Evolutionary conservation across 192 early-diverging fungal genomes (phyloP).

Genomic region (Chytriomyces sp.): DNA sequence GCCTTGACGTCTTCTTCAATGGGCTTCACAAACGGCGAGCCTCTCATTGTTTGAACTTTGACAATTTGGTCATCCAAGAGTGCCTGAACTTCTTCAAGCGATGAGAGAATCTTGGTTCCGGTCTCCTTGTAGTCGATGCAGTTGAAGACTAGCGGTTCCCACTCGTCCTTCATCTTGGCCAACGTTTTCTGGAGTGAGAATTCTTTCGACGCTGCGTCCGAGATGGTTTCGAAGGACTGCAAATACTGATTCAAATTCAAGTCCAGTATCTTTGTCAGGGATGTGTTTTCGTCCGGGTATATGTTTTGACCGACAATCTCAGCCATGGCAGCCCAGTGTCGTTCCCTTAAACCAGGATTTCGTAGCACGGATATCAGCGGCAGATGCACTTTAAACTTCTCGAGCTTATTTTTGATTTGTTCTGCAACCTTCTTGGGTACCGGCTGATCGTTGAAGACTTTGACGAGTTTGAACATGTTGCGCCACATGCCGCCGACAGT

Average conservation of each 20-base stretch:
- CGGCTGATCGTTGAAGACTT: conserved; percentile 58
- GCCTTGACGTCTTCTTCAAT: conserved; percentile 62
- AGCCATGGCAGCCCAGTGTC: conserved; percentile 62
- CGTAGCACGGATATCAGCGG: conserved; percentile 59
- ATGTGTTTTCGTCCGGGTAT: conserved; percentile 56
- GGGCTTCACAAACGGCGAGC: conserved; percentile 66
- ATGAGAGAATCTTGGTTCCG: conserved; percentile 60
- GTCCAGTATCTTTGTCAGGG: conserved; percentile 59
- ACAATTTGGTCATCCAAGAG: conserved; percentile 67
- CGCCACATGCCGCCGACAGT: conserved; percentile 55
- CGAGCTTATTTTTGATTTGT: conserved; percentile 64
- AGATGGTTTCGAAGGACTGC: conserved; percentile 60
- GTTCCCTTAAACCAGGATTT: conserved; percentile 60
- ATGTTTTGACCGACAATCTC: conserved; percentile 64
- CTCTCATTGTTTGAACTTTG: conserved; percentile 67
- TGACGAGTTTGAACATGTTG: conserved; percentile 61
- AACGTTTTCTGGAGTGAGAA: conserved; percentile 64
- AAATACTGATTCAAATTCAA: conserved; percentile 56
- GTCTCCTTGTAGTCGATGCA: conserved; percentile 66
- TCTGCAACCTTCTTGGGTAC: conserved; percentile 66
- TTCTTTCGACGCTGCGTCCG: conserved; percentile 64
- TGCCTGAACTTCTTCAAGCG: conserved; percentile 66
- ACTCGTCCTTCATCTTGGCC: conserved; percentile 64
- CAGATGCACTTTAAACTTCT: conserved; percentile 61
- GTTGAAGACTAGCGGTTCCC: conserved; percentile 60